phyloP scores from a whole-genome alignment of 2,329 filamentous ascomycete species.

The Leptosphaerulina australis region DNA sequence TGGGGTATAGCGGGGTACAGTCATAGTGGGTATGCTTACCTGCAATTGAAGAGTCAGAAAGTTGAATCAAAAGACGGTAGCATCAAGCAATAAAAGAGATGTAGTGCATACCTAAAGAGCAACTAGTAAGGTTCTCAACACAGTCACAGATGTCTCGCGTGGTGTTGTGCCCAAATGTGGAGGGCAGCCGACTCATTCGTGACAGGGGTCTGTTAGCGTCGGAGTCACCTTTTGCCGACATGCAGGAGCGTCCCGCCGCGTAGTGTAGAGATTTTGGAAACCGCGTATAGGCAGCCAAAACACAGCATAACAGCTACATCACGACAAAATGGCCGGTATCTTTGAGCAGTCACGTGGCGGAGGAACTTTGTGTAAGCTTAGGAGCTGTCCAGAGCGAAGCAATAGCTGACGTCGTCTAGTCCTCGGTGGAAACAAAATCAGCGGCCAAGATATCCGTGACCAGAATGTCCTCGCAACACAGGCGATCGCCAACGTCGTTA shows the following conservation, averaged over 20 bases:
- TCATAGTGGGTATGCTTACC: conserved; percentile 24
- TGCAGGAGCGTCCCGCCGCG: conserved; percentile 28
- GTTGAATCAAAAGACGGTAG: conserved; percentile 5
- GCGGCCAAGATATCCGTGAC: conserved; percentile 92
- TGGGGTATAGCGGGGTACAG: conserved; percentile 43
- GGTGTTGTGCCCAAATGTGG: conserved; percentile 33
- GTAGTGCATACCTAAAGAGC: conserved; percentile 15
- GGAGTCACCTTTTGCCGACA: conserved; percentile 34
- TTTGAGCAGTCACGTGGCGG: conserved; percentile 92
- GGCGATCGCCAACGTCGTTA: conserved; percentile 97
- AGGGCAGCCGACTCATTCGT: conserved; percentile 36
- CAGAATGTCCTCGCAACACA: conserved; percentile 97
- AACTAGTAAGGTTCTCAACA: conserved; percentile 14
- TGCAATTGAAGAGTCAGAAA: conserved; percentile 32
- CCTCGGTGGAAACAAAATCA: conserved; percentile 96
- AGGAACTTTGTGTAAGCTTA: conserved; percentile 80
- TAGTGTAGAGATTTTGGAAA: conserved; percentile 33
- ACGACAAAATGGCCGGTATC: conserved; percentile 79
- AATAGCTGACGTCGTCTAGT: conserved; percentile 57
- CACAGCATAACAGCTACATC: conserved; percentile 37
- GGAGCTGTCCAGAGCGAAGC: conserved; percentile 1
- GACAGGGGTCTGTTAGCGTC: conserved; percentile 28
- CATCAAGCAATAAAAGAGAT: conserved; percentile 3
- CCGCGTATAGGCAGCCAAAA: conserved; percentile 39
- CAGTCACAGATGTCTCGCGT: conserved; percentile 34